These are phyloP conservation scores for Pseudopithomyces chartarum DNA, from an alignment of 2,329 filamentous ascomycete species.

Conservation along the genomic window DNA sequence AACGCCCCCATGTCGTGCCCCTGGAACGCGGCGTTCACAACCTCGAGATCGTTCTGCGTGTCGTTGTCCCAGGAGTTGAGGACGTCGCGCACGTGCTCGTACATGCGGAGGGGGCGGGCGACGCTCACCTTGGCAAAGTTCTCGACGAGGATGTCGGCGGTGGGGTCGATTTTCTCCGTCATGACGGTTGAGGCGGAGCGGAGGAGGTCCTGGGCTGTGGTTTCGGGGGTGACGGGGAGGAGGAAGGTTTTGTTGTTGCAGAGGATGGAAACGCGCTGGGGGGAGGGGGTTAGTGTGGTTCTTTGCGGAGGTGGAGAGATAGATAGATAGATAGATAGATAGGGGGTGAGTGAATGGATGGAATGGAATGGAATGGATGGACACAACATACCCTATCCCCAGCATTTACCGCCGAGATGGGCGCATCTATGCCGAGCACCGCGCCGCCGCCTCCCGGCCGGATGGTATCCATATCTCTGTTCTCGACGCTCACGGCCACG, in stretches of 20 bases:
- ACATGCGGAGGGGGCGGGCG: conserved; percentile 80
- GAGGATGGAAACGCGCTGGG: conserved; percentile 71
- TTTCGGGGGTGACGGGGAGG: conserved; percentile 75
- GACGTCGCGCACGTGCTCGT: conserved; percentile 84
- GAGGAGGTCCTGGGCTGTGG: conserved; percentile 75
- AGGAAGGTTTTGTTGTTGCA: conserved; percentile 72
- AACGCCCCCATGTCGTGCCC: conserved; percentile 64
- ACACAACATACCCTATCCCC: conserved; percentile 69
- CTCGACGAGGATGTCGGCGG: conserved; percentile 75
- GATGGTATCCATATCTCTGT: conserved; percentile 41
- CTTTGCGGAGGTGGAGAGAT: too few species aligned
- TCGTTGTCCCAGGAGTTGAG: conserved; percentile 93
- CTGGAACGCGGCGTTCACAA: conserved; percentile 64
- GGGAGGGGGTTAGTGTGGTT: conserved; percentile 24
- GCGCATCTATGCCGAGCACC: conserved; percentile 71
- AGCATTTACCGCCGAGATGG: conserved; percentile 78
- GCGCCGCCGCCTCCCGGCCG: conserved; percentile 52
- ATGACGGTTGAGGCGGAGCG: conserved; percentile 68
- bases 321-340: too few species aligned
- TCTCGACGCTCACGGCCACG: conserved; percentile 26
- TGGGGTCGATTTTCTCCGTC: conserved; percentile 66
- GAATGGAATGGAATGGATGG: too few species aligned
- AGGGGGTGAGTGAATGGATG: too few species aligned
- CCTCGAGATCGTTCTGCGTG: conserved; percentile 72
- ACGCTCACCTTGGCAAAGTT: conserved; percentile 76